Evolutionary conservation across 495 filamentous ascomycete species (phyloP), one percentile per base, ranked within the genome.

Genomic region (Aspergillus biplanus): DNA sequence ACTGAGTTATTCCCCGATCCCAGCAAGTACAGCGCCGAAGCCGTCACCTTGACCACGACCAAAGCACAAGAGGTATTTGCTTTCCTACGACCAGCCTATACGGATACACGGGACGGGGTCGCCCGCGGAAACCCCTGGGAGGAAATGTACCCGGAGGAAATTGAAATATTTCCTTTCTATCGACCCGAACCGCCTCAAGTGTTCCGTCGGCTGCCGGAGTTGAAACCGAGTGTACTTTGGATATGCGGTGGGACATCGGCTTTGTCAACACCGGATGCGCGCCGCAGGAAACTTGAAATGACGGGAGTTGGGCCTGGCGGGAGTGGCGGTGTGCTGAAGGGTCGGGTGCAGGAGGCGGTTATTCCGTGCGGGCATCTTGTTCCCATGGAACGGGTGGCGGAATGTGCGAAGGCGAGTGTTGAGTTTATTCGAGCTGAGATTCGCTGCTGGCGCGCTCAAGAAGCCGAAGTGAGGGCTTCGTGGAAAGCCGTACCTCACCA

Each of bases 181-280:
- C 80, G 87, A 8, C 77, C 89, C 34, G 92, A 92, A 64, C 83
- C 86, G 6, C 65, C 73, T 15, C 64, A 67, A 21, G 85, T 85
- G 21, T 86, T 88, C 37, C 63, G 74, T 12, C 74, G 82, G 37
- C 79, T 97, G 4, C 82, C 84, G 0, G 65, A 81, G 56, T 65
- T 97, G 27, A 82, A 86, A 6, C 90, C 91, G 0, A 82, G 82
- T 6, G 85, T 87, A 6, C 71, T 95, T 21, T 96, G 89, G 75
- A 68, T 95, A 16, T 90, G 91, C 71, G 92, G 90, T n/a, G 61
- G 66, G 13, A 65, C 72, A 6, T 86, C 82, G 9, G 61, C 77
- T 1, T 71, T 92, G 18, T 85, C 83, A 0, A 16, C 62, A 0
- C 80, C 85, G 0, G 71, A 74, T 1, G 58, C 77, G 3, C 78